Evolutionary conservation across 148 eudicot species (phyloP).

Genomic region (Spergularia bocconei): DNA sequence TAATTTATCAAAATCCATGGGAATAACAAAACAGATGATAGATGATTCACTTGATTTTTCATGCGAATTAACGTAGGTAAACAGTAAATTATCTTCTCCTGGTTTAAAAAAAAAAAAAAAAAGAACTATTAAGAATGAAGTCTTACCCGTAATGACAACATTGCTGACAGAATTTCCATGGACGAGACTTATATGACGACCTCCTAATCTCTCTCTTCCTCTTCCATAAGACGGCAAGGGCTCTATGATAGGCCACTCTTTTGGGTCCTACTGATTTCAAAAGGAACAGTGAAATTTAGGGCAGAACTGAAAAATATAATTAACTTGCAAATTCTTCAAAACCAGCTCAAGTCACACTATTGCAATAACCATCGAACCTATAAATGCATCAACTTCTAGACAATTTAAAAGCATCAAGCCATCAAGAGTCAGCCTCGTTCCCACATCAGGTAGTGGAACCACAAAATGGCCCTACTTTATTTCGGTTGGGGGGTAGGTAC

Average conservation of each 20-base stretch:
- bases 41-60: too few species aligned
- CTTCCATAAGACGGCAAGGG: slow-evolving; percentile 96
- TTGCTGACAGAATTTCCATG: slow-evolving; percentile 75
- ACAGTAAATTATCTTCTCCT: background rate
- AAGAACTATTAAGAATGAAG: background rate
- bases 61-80: background rate
- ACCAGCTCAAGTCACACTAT: background rate
- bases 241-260: slow-evolving; percentile 94
- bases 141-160: slow-evolving; percentile 87
- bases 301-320: background rate
- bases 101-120: too few species aligned
- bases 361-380: background rate
- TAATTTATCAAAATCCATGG: too few species aligned
- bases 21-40: too few species aligned
- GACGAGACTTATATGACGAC: slow-evolving; percentile 91
- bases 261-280: slow-evolving; percentile 63
- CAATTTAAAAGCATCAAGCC: background rate
- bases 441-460: background rate
- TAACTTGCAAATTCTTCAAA: slow-evolving; percentile 1
- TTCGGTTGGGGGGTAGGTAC: too few species aligned
- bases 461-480: background rate
- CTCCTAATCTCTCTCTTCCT: slow-evolving; percentile 94
- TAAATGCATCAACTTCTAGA: background rate
- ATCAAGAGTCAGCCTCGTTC: background rate
- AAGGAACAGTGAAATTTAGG: slow-evolving; percentile 24